A percentile compares a stretch with the other conserved stretches of the same genome.
Conservation (phyloP, 495 filamentous ascomycete species). For the Zalerion maritima region DNA sequence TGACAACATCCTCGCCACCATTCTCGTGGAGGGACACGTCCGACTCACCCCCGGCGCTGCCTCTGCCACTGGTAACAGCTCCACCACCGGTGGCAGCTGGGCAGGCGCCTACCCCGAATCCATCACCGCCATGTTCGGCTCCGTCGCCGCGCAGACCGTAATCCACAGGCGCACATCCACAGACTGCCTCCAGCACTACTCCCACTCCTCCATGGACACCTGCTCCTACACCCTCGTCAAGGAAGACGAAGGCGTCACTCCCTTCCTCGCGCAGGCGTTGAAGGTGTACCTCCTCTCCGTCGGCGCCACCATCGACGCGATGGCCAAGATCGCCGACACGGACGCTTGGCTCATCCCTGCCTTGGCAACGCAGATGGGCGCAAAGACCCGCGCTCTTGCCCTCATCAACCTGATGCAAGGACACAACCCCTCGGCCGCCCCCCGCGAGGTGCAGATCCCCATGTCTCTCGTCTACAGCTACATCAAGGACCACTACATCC, state of each 20-base stretch:
- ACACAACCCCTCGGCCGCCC: slow-evolving; percentile 19
- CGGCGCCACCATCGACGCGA: slow-evolving; percentile 37
- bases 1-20: slow-evolving; percentile 18
- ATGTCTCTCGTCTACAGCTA: slow-evolving; percentile 20
- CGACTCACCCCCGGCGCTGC: slow-evolving; percentile 12
- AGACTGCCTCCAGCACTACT: slow-evolving; percentile 22
- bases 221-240: slow-evolving; percentile 16
- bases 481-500: slow-evolving; percentile 15
- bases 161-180: slow-evolving; percentile 20
- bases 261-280: slow-evolving; percentile 14
- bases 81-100: slow-evolving; percentile 16
- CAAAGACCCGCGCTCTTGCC: slow-evolving; percentile 22
- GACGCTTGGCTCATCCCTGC: slow-evolving; percentile 25
- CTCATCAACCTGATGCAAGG: slow-evolving; percentile 29
- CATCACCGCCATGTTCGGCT: slow-evolving; percentile 19
- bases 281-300: slow-evolving; percentile 38
- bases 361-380: slow-evolving; percentile 18
- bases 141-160: slow-evolving; percentile 21
- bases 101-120: slow-evolving; percentile 18
- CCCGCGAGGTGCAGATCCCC: slow-evolving; percentile 20
- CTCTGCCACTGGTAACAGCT: too few relatives aligned
- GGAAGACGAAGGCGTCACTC: slow-evolving; percentile 10
- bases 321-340: slow-evolving; percentile 35
- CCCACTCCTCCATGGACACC: slow-evolving; percentile 7
- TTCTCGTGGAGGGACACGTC: slow-evolving; percentile 17